Percentiles rank a stretch among this genome's conserved stretches.
phyloP scores from a whole-genome alignment of 2,329 filamentous ascomycete species.

The Aspergillus latus region DNA sequence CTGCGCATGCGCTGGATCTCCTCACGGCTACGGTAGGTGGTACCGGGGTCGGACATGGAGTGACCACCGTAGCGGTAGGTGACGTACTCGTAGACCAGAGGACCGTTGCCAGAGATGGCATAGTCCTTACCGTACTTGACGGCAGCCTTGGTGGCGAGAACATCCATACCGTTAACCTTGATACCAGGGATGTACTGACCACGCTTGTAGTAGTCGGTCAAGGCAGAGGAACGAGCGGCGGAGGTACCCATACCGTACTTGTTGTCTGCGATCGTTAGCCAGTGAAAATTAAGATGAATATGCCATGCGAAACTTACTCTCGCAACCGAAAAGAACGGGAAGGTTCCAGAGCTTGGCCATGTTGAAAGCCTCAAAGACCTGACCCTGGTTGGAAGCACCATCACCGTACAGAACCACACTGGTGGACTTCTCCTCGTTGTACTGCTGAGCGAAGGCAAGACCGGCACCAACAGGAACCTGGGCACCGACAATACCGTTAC shows the following conservation, averaged over 20 bases:
- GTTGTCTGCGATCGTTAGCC: slow-evolving; percentile 68
- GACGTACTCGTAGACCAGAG: slow-evolving; percentile 96
- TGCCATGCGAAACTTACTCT: slow-evolving; percentile 67
- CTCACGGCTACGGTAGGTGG: slow-evolving; percentile 98
- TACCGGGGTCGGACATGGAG: slow-evolving; percentile 99
- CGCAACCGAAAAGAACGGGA: slow-evolving; percentile 92
- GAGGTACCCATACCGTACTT: slow-evolving; percentile 99
- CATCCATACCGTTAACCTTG: slow-evolving; percentile 99
- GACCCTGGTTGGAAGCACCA: slow-evolving; percentile 97
- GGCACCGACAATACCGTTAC: slow-evolving; percentile 98
- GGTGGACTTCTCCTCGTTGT: slow-evolving; percentile 81
- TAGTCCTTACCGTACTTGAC: slow-evolving; percentile 92
- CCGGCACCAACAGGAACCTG: slow-evolving; percentile 97
- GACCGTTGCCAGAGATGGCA: slow-evolving; percentile 78
- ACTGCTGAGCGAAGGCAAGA: slow-evolving; percentile 95
- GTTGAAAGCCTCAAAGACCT: slow-evolving; percentile 99
- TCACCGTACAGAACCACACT: slow-evolving; percentile 93
- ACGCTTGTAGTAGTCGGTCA: slow-evolving; percentile 99
- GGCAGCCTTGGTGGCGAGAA: slow-evolving; percentile 94
- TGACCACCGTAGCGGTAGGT: slow-evolving; percentile 99
- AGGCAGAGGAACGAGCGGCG: slow-evolving; percentile 85
- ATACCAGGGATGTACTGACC: slow-evolving; percentile 99
- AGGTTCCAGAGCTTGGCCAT: slow-evolving; percentile 99
- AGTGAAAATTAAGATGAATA: not conserved
- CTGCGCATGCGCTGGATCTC: slow-evolving; percentile 99